Evolutionary conservation across 768 basidiomycete genomes (phyloP).

Genomic region (Trametes punicea): DNA sequence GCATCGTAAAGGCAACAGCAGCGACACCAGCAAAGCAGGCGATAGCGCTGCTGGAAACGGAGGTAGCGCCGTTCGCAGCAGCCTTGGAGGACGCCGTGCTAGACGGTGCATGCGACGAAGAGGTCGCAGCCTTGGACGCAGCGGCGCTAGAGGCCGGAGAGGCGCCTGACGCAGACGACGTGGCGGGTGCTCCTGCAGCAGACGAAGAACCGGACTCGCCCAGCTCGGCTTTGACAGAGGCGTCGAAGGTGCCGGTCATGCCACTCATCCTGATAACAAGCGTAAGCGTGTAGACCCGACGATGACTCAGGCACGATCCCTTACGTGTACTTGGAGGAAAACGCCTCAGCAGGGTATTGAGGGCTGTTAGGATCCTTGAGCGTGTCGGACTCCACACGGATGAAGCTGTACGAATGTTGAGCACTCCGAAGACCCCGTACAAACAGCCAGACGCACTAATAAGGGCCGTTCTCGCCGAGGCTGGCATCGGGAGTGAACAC

Average conservation of each 20-base stretch:
- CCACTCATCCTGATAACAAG: slow-evolving; percentile 45
- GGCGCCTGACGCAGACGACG: slow-evolving; percentile 42
- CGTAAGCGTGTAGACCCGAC: neutral
- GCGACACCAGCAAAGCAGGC: slow-evolving; percentile 21
- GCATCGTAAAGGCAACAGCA: slow-evolving; percentile 16
- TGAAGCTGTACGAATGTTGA: slow-evolving; percentile 49
- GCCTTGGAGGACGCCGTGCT: slow-evolving; percentile 1
- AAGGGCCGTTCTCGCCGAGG: slow-evolving; percentile 51
- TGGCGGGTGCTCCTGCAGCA: slow-evolving; percentile 30
- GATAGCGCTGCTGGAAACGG: slow-evolving; percentile 11
- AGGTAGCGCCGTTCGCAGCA: slow-evolving; percentile 14
- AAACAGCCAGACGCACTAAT: slow-evolving; percentile 46
- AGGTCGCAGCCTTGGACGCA: slow-evolving; percentile 9
- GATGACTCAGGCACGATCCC: slow-evolving; percentile 23
- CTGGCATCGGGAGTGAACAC: slow-evolving; percentile 48
- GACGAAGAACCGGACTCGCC: slow-evolving; percentile 19
- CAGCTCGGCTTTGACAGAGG: slow-evolving; percentile 53
- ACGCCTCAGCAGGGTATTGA: slow-evolving; percentile 61
- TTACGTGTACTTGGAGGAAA: slow-evolving; percentile 77
- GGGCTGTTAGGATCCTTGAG: slow-evolving; percentile 51
- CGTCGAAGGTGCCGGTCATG: slow-evolving; percentile 72
- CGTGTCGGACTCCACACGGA: slow-evolving; percentile 63
- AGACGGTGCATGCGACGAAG: slow-evolving; percentile 13
- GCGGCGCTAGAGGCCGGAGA: slow-evolving; percentile 23
- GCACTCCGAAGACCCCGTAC: neutral